Evolutionary conservation across 169 alveolate genomes (phyloP), one percentile per base, ranked within the genome.

Genomic region (Neospora caninum): DNA sequence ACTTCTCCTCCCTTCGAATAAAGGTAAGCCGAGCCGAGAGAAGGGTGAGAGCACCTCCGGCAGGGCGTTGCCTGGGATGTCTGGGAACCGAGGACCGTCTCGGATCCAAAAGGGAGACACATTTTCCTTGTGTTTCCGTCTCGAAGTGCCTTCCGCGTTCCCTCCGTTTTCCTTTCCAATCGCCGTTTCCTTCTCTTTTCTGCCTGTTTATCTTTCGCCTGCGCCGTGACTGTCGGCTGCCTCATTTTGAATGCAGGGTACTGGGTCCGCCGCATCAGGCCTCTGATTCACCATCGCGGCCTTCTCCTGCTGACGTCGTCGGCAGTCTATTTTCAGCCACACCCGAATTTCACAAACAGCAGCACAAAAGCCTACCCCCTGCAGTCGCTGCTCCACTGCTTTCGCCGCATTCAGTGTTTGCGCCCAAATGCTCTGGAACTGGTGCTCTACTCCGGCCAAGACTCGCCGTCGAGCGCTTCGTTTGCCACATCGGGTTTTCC

Each of bases 341-440:
- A 49, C 20, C 94, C 94, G 36, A 91, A 91, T 39, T 91, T 91
- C 83, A 70, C 94, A 29, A 91, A 91, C 82, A 91, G 45, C 39
- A 80, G 87, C 45, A 49, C 93, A 27, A 89, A 89, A 86, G 80
- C 53, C 29, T 89, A 89, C 45, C 88, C 93, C 25, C 64, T 89
- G 36, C 39, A 42, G 31, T 36, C 93, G 69, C 86, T 89, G 31
- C 88, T 89, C 0, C 93, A 89, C 64, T 80, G 73, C 39, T 69
- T 69, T 13, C 86, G 93, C 41, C 93, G 93, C 43, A 80, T 89
- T 22, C 93, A 70, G 58, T 89, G 93, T 41, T 67, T 89, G 70
- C 93, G 93, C 31, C 93, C 93, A 1, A 89, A 80, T 29, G 93
- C 86, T 38, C 70, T 89, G 43, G 93, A 89, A 38, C 49, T 89